Conservation (phyloP, 441 rosid genomes). For the Euphorbia schlechtendalii region DNA sequence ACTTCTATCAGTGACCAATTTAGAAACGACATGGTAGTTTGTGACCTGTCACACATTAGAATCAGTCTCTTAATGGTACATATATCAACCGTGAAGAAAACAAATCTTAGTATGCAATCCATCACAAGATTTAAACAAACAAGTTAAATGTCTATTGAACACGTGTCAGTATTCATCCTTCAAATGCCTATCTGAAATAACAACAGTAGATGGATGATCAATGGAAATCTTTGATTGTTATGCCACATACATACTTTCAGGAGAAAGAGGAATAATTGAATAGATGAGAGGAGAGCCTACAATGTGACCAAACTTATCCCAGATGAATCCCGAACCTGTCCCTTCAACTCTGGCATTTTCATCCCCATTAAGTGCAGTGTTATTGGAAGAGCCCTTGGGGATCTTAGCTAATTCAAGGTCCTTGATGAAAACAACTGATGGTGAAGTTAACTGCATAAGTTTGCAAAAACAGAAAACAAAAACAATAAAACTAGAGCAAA, state of each 20-base stretch:
- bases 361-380: conserved; percentile 27
- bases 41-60: conserved; percentile 49
- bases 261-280: not conserved
- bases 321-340: conserved; percentile 85
- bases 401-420: conserved; percentile 59
- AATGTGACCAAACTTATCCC: conserved; percentile 95
- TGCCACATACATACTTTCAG: not conserved
- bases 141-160: not conserved
- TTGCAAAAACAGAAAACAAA: not conserved
- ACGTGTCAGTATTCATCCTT: not conserved
- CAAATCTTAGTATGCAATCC: not conserved
- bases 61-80: conserved; percentile 1
- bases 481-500: not conserved
- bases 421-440: conserved; percentile 71
- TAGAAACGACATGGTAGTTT: conserved; percentile 76
- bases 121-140: not conserved
- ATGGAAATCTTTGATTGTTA: no score
- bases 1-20: conserved; percentile 63
- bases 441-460: conserved; percentile 47
- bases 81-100: not conserved
- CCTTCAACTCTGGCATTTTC: conserved; percentile 73
- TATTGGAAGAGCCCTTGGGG: conserved; percentile 29
- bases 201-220: no score
- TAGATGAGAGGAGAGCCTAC: conserved; percentile 32
- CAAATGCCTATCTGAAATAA: not conserved